These are phyloP conservation scores for Balamuthia mandrillaris DNA, from an alignment of 208 protist species.

Conservation along the genomic window DNA sequence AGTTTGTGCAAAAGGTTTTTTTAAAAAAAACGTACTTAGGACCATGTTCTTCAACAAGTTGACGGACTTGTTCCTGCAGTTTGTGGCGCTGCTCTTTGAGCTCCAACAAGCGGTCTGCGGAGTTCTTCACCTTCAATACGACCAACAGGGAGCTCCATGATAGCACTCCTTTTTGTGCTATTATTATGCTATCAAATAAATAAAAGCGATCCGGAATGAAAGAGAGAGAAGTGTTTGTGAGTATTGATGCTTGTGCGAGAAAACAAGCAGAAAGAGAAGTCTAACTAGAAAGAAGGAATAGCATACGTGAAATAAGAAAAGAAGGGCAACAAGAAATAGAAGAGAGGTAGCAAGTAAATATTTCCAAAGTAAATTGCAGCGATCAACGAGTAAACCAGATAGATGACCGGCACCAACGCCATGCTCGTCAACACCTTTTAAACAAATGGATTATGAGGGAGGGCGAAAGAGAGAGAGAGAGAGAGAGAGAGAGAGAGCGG, in stretches of 20 bases:
- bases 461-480: not conserved
- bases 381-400: not conserved
- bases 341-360: not conserved
- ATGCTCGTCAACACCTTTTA: not conserved
- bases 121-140: not conserved
- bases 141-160: not conserved
- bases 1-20: not conserved
- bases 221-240: not conserved
- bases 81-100: not conserved
- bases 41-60: not conserved
- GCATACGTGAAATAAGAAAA: conserved; percentile 8
- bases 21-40: not conserved
- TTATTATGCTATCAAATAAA: not conserved
- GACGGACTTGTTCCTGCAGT: not conserved
- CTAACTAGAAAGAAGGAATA: not conserved
- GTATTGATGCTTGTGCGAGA: too few relatives aligned
- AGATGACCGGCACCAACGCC: not conserved
- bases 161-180: not conserved
- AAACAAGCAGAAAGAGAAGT: not conserved
- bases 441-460: not conserved
- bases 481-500: not conserved
- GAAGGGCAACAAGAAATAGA: conserved; percentile 3
- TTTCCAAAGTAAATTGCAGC: not conserved
- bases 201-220: not conserved
- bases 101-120: not conserved